Conservation (phyloP, 139 green algal genomes). For the Nannochloris sp. region DNA sequence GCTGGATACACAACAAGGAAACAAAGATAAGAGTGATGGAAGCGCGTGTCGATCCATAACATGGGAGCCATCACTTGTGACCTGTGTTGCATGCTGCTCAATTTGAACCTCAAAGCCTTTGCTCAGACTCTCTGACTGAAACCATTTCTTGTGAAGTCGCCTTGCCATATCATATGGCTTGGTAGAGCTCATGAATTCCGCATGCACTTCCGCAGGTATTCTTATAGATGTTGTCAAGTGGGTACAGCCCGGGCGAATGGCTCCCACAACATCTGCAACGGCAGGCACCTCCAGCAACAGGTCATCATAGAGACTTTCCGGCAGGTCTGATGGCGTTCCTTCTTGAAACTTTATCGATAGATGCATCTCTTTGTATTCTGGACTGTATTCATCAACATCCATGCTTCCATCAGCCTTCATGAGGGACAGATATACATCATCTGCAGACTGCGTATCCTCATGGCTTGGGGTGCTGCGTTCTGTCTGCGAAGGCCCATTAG, state of each 20-base stretch:
- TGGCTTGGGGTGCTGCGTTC: too few species aligned
- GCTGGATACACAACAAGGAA: background rate
- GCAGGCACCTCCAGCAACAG: background rate
- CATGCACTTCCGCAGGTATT: constrained; percentile 1
- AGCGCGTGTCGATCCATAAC: background rate
- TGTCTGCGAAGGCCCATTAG: too few species aligned
- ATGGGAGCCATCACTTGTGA: too few species aligned
- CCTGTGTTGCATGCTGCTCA: too few species aligned
- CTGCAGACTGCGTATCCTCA: too few species aligned
- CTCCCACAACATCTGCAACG: background rate
- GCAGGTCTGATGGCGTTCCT: constrained; percentile 2
- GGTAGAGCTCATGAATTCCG: background rate
- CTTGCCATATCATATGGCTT: too few species aligned
- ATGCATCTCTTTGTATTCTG: background rate
- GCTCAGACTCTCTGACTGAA: too few species aligned
- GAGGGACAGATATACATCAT: too few species aligned
- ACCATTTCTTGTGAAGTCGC: too few species aligned
- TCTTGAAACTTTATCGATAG: constrained; percentile 3
- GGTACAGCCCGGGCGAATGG: constrained; percentile 1
- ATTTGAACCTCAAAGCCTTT: too few species aligned
- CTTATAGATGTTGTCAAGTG: background rate
- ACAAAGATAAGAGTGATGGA: background rate
- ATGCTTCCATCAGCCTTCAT: too few species aligned
- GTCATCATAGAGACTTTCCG: background rate
- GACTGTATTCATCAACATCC: too few species aligned